Evolutionary conservation across 257 asterid genomes (phyloP), one percentile per base, ranked within the genome.

Genomic region (Rubia yunnanensis): DNA sequence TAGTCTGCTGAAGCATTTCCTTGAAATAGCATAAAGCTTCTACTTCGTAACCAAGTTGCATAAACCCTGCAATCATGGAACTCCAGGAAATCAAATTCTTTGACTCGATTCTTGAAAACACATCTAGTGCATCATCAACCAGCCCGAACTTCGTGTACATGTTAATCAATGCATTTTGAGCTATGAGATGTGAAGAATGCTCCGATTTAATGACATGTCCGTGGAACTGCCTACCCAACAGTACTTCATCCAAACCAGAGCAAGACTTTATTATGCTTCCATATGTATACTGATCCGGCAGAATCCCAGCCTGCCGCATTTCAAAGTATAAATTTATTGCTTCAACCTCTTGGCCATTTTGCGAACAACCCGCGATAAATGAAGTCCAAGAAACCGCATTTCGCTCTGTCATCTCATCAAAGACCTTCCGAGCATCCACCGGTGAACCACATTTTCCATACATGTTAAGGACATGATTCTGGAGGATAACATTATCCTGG

Each of bases 51-150:
- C 95, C 92, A 49, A 81, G 88, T 72, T 86, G 87, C 38, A 92
- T 72, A 79, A 81, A 83, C 17, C 91, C 95, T 38, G 92, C 79
- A 75, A 89, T 85, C 74, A 88, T 78, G 36, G 96, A 84, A 68
- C 96, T 88, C 96, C 96, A 88, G 0, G 95, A 88, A 48, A 87
- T 79, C 78, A 88, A 75, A 82, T 88, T 87, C 76, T 80, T 88
- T 22, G 69, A 52, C 41, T 78, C 22, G 68, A 86, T 81, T 50
- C 31, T 39, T 52, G 70, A 74, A 77, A 89, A 86, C 66, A 86
- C 78, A 36, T 50, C 31, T 55, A 60, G 62, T 13, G 92, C 88
- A 70, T 77, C 78, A 24, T 73, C 36, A 46, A 83, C 72, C 67
- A 3, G 78, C 60, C 83, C 75, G 28, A 81, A 83, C 73, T 74